Evolutionary conservation across 805 yeast species (phyloP).

Genomic region (Sugiyamaella qingdaonensis): DNA sequence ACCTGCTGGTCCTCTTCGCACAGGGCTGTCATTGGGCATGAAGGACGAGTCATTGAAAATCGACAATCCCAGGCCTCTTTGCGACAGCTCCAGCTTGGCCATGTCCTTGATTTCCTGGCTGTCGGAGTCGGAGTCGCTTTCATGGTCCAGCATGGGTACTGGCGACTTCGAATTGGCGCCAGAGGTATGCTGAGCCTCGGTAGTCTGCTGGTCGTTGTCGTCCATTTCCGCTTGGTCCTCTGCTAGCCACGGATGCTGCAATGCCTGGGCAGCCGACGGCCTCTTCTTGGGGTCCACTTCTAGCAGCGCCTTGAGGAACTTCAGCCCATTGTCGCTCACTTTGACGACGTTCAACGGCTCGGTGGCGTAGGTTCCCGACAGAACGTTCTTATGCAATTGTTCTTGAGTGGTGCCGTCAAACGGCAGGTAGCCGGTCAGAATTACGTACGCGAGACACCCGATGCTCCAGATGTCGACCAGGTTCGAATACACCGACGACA

Average conservation of each 20-base stretch:
- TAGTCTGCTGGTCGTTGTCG: neutral
- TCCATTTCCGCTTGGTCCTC: constrained; percentile 23
- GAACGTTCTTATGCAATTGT: constrained; percentile 71
- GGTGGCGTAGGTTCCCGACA: constrained; percentile 63
- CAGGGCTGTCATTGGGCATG: neutral
- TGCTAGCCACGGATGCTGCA: constrained; percentile 77
- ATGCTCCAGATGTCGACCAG: constrained; percentile 97
- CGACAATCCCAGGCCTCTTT: constrained; percentile 10
- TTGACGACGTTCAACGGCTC: constrained; percentile 53
- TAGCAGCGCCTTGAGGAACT: constrained; percentile 64
- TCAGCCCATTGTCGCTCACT: constrained; percentile 64
- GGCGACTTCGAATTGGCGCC: neutral
- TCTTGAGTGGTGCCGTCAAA: constrained; percentile 92
- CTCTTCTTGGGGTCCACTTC: constrained; percentile 73
- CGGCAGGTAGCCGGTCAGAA: constrained; percentile 89
- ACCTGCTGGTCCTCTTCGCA: neutral
- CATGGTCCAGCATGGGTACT: constrained; percentile 4
- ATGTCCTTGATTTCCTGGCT: constrained; percentile 24
- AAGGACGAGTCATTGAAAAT: neutral
- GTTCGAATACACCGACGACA: constrained; percentile 55
- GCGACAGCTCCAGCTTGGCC: constrained; percentile 23
- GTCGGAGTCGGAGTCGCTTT: constrained; percentile 19
- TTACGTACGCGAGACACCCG: constrained; percentile 90
- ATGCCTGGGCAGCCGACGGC: constrained; percentile 70
- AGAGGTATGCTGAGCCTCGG: too few species aligned